Conservation (phyloP, 2,329 filamentous ascomycete genomes). For the Clarireedia hainanense region DNA sequence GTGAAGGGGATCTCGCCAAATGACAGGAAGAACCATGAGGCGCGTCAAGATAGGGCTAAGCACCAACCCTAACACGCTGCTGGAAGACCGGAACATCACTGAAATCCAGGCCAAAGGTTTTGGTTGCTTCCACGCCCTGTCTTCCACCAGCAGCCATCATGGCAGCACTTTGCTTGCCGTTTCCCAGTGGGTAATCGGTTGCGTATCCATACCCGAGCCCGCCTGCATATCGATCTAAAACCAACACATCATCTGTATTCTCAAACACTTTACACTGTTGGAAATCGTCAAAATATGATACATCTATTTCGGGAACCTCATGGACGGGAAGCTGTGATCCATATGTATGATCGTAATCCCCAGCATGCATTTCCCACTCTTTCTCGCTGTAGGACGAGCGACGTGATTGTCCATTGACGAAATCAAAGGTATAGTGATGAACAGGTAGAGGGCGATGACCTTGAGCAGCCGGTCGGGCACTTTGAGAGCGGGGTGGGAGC, state of each 20-base stretch:
- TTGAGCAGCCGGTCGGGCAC: not conserved
- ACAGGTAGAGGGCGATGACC: conserved; percentile 3
- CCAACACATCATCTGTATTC: conserved; percentile 17
- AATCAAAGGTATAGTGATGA: conserved; percentile 8
- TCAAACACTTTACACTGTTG: conserved; percentile 7
- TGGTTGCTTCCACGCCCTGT: conserved; percentile 11
- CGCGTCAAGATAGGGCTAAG: not conserved
- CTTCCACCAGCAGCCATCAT: conserved; percentile 6
- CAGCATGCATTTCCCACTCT: conserved; percentile 7
- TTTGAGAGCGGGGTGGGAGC: conserved; percentile 2
- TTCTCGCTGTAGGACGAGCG: conserved; percentile 5
- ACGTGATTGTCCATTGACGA: not conserved
- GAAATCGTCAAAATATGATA: conserved; percentile 8
- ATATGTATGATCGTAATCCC: conserved; percentile 20
- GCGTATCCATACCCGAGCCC: conserved; percentile 20
- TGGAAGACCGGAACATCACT: conserved; percentile 21
- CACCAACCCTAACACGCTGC: conserved; percentile 10
- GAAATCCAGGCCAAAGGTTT: conserved; percentile 19
- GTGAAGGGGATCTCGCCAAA: no score
- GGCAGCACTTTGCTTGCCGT: conserved; percentile 12
- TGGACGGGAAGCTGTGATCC: conserved; percentile 7
- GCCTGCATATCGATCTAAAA: conserved; percentile 21
- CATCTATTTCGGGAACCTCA: conserved; percentile 11
- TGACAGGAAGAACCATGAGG: no score
- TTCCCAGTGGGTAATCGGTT: conserved; percentile 13